A percentile compares a stretch with the other conserved stretches of the same genome.
These are phyloP conservation scores for Yarrowia sp. DNA, from an alignment of 805 yeast species.

Conservation along the genomic window DNA sequence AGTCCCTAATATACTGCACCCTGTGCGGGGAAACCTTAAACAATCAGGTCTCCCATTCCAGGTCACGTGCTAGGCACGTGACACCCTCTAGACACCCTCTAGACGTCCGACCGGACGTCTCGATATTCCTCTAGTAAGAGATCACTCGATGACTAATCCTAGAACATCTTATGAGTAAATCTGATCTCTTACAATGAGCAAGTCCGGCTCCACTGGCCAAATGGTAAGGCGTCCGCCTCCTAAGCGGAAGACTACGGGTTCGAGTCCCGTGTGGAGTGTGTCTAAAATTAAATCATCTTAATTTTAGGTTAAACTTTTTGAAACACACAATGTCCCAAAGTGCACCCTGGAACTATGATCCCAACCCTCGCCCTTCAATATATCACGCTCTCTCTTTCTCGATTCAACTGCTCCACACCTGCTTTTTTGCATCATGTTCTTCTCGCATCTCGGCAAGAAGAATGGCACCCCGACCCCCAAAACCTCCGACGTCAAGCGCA, in stretches of 20 bases:
- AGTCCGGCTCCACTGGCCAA: conserved; percentile 50
- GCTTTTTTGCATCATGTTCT: conserved; percentile 17
- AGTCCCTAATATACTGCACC: no score
- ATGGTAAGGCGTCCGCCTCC: conserved; percentile 69
- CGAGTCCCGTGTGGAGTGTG: conserved; percentile 61
- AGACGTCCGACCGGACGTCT: no score
- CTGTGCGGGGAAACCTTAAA: no score
- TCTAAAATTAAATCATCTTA: background rate
- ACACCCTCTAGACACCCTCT: no score
- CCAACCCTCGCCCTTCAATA: background rate
- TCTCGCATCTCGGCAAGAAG: conserved; percentile 18
- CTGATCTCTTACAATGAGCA: no score
- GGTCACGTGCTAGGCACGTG: no score
- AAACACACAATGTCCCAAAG: background rate
- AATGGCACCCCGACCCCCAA: background rate
- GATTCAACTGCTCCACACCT: background rate
- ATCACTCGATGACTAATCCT: no score
- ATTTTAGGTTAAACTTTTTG: conserved; percentile 9
- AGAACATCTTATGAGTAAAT: no score
- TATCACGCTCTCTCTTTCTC: background rate
- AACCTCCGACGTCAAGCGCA: conserved; percentile 19
- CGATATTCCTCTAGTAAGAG: no score
- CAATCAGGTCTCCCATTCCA: no score
- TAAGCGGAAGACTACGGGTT: conserved; percentile 67
- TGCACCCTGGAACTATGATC: conserved; percentile 1